Evolutionary conservation across 2,329 filamentous ascomycete species (phyloP), one percentile per base, ranked within the genome.

Genomic region (Pseudogymnoascus sp.): DNA sequence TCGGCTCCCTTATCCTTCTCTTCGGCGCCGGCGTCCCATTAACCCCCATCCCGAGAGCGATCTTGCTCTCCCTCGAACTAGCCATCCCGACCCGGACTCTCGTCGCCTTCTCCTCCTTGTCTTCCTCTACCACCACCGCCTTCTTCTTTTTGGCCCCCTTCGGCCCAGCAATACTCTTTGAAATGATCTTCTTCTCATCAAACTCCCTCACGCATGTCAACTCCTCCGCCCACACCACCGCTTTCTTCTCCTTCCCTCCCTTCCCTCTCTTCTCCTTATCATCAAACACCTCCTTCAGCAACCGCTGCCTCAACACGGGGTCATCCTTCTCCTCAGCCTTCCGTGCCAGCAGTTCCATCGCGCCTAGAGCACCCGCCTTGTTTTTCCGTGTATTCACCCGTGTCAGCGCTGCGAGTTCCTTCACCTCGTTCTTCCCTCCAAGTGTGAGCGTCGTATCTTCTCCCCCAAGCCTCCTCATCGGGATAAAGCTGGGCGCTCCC

Each of bases 331-430:
- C 72, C 5, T 72, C 67, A 18, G 70, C 68, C 58, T 74, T 74
- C 63, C 68, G 72, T 0, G 65, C 63, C 3, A 71, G 34, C 45
- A 52, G 7, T 8, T 52, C 45, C 2, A 65, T 63, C 0, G 74
- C 73, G 5, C 65, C 66, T 4, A 74, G 60, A 1, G 76, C 70
- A 15, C 65, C 69, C 3, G 66, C 72, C 67, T 77, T 77, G 62
- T 79, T 79, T 63, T 75, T 76, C 26, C 74, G 69, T 1, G 76
- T 79, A 62, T 79, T 79, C 57, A 71, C 68, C 3, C 72, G 66
- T 1, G 76, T 78, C 39, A 76, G 61, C 1, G 72, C 68, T 0
- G 74, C 74, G 7, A 77, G 64, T n/a, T 30, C 34, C 18, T 57
- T 57, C 2, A 19, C 55, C n/a, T 57, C 55, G 9, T 57, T 38